A percentile compares a stretch with the other conserved stretches of the same genome.
phyloP scores from a whole-genome alignment of 2,329 filamentous ascomycete species.

The Nothopassalora personata region DNA sequence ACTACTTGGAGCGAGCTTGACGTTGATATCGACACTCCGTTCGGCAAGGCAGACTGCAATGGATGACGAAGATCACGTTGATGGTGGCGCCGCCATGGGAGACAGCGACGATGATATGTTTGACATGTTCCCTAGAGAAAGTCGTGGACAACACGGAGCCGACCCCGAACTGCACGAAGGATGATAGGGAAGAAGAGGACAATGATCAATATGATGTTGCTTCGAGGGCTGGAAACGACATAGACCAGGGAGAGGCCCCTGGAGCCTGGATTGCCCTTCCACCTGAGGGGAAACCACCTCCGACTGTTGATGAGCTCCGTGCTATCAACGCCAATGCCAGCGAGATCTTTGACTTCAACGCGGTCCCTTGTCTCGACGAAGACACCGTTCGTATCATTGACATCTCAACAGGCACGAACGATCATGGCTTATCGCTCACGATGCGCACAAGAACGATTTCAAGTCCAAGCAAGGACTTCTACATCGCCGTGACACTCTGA shows the following conservation, averaged over 20 bases:
- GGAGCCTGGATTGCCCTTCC: neutral
- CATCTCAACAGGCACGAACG: neutral
- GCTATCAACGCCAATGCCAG: neutral
- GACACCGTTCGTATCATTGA: neutral
- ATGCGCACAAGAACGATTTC: neutral
- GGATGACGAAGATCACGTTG: neutral
- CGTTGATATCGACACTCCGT: neutral
- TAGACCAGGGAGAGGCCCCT: neutral
- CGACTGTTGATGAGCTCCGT: neutral
- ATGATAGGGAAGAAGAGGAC: neutral
- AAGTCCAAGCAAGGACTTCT: neutral
- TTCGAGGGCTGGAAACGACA: neutral
- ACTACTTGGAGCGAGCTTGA: neutral
- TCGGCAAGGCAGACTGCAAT: neutral
- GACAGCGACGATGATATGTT: neutral
- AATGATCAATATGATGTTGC: neutral
- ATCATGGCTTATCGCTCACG: neutral
- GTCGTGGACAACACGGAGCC: neutral
- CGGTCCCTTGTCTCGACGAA: neutral
- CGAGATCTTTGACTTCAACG: neutral
- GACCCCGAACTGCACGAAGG: too few species aligned
- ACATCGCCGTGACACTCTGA: neutral
- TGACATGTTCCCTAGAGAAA: neutral
- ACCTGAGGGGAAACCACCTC: neutral
- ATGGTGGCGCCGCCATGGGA: neutral